Conservation (phyloP, 176 grass and related monocot species). For the Elaeis guineensis region DNA sequence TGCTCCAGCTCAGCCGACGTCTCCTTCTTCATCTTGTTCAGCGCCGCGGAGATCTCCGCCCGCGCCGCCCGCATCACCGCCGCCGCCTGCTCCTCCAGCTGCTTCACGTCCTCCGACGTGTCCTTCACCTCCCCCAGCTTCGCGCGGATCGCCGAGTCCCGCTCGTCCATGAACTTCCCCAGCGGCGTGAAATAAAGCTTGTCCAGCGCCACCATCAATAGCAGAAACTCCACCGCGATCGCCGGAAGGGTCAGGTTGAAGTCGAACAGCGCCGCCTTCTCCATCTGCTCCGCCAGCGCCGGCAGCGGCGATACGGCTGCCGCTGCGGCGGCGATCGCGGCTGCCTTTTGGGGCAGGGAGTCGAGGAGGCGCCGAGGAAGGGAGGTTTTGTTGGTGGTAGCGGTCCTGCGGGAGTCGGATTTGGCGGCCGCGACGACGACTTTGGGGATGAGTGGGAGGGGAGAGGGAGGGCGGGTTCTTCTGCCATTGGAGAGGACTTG, state of each 20-base stretch:
- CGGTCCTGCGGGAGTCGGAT: neutral
- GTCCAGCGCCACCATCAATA: conserved; percentile 96
- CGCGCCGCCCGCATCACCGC: conserved; percentile 78
- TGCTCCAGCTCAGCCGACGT: conserved; percentile 64
- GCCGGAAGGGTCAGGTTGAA: conserved; percentile 86
- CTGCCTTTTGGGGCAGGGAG: neutral
- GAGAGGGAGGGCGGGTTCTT: neutral
- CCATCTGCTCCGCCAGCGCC: conserved; percentile 88
- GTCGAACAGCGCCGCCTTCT: conserved; percentile 89
- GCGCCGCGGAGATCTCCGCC: conserved; percentile 84
- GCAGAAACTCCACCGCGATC: conserved; percentile 80
- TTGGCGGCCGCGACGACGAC: no score
- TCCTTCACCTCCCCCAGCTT: conserved; percentile 89
- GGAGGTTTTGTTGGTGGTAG: no score
- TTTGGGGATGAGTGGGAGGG: neutral
- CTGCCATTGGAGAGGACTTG: neutral
- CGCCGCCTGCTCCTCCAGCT: conserved; percentile 72
- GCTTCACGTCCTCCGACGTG: conserved; percentile 81
- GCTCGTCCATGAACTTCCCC: conserved; percentile 94
- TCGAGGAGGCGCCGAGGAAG: no score
- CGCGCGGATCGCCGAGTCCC: conserved; percentile 79
- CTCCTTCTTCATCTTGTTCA: conserved; percentile 99
- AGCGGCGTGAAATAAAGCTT: conserved; percentile 93
- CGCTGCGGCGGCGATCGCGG: conserved; percentile 22
- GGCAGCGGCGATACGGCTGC: conserved; percentile 46